Base-by-base conservation (phyloP, 2,329 filamentous ascomycete species). In the Elsinoe fawcettii region DNA sequence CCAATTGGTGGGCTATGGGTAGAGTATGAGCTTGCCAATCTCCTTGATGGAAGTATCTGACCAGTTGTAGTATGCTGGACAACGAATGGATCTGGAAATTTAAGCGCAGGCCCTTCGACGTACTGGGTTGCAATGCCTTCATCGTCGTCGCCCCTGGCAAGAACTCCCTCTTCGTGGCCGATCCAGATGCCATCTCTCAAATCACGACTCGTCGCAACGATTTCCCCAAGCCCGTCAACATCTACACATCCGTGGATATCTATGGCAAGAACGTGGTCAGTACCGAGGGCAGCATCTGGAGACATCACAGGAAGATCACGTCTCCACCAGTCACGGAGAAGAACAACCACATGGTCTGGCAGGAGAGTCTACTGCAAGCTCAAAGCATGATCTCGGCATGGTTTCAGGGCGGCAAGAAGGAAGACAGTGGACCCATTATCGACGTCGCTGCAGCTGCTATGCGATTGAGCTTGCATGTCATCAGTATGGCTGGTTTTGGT, bases 271-370 rank as follows among this genome's bases (percentile, higher is more conserved):
- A 88, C 66, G 78, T 91, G 1, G 71, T 91, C 20, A 82, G 82
- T 0, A 83, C 84, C 1, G 87, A 91, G 68, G 87, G 87, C 1
- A 67, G 74, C 1, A 71, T 79, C 25, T 92, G 87, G 88, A 83
- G 83, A 30, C 77, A 81, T 70, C 87, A 92, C 68, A 80, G 87
- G 60, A 89, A 87, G 70, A 79, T 84, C 43, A 86, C 83, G 0
- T 81, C 84, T 25, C 82, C 86, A 0, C 82, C 82, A 3, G 91
- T 92, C 70, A 88, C 85, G 58, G 88, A 92, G 73, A 83, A 80
- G 71, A 91, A 89, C 68, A 85, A 88, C 58, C 75, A 78, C 12
- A 68, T 87, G 23, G 83, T 87, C 1, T 88, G 84, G 69, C 73
- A 72, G 7, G 84, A 88, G 66, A 77, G 80, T 1, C 73, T 86